A percentile compares a stretch with the other conserved stretches of the same genome.
Evolutionary conservation across 768 basidiomycete genomes (phyloP).

Genomic region (Termitomyces sp.): DNA sequence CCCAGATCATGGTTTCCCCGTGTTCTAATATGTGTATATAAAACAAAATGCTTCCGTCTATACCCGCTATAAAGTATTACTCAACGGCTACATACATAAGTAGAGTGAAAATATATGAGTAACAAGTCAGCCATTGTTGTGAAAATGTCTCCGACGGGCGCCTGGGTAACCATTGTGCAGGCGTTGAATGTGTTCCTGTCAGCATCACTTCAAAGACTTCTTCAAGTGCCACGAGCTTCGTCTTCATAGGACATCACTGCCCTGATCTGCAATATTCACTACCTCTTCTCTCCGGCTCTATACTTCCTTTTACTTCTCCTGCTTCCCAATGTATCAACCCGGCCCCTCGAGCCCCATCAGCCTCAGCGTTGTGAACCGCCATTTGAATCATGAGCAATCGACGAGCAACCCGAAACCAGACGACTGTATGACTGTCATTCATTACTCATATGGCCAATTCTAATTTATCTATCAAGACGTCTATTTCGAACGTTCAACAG

Average conservation of each 20-base stretch:
- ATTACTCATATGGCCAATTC: background rate
- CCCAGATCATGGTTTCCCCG: background rate
- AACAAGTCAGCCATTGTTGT: background rate
- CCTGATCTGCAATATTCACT: slow-evolving; percentile 13
- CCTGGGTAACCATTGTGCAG: slow-evolving; percentile 27
- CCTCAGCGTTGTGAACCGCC: slow-evolving; percentile 21
- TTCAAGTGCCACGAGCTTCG: slow-evolving; percentile 3
- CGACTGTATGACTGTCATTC: slow-evolving; percentile 30
- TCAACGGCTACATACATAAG: background rate
- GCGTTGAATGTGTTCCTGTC: slow-evolving; percentile 13
- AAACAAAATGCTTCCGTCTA: background rate
- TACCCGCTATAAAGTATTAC: background rate
- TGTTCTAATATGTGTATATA: background rate
- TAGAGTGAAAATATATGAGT: background rate
- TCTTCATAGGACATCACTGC: slow-evolving; percentile 6
- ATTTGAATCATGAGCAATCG: slow-evolving; percentile 29
- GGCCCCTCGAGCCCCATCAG: slow-evolving; percentile 30
- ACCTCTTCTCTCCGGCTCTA: slow-evolving; percentile 6
- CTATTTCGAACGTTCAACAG: slow-evolving; percentile 87
- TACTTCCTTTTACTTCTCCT: background rate
- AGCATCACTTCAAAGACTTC: background rate
- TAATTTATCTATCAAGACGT: slow-evolving; percentile 57
- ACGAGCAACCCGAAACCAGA: slow-evolving; percentile 34
- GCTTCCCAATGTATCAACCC: slow-evolving; percentile 29
- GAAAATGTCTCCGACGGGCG: slow-evolving; percentile 1